Conservation (phyloP, 768 basidiomycete genomes). For the Podaxis sp. region DNA sequence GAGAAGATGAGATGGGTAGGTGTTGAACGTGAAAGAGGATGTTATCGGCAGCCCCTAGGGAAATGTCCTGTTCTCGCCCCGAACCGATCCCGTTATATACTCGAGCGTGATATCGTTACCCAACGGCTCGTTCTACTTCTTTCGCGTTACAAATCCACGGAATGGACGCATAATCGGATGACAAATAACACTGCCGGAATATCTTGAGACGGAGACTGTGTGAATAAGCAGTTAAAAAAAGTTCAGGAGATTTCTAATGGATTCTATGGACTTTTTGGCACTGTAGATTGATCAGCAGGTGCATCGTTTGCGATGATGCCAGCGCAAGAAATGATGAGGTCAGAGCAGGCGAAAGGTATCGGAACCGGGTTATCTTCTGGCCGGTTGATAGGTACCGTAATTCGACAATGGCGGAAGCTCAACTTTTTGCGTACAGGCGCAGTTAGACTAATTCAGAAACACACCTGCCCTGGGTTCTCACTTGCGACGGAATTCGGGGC, state of each 20-base stretch:
- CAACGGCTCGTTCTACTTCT: neutral
- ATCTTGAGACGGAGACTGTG: neutral
- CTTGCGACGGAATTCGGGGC: too few species aligned
- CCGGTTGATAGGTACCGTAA: too few species aligned
- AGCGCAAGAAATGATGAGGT: neutral
- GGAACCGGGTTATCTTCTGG: too few species aligned
- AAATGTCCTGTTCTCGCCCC: neutral
- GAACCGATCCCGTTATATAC: neutral
- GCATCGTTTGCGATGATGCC: neutral
- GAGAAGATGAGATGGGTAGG: neutral
- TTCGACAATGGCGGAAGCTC: too few species aligned
- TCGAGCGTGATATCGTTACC: neutral
- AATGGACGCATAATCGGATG: neutral
- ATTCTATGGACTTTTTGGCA: neutral
- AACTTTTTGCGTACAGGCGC: too few species aligned
- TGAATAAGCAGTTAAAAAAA: neutral
- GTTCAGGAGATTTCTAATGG: neutral
- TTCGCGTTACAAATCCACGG: neutral
- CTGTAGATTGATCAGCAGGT: neutral
- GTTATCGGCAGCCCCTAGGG: neutral
- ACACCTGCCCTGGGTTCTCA: too few species aligned
- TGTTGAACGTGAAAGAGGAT: neutral
- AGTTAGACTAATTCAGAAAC: too few species aligned
- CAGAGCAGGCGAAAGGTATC: too few species aligned
- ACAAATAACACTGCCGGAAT: neutral